Conservation (phyloP, 805 yeast species). For the Candida tibetensis region DNA sequence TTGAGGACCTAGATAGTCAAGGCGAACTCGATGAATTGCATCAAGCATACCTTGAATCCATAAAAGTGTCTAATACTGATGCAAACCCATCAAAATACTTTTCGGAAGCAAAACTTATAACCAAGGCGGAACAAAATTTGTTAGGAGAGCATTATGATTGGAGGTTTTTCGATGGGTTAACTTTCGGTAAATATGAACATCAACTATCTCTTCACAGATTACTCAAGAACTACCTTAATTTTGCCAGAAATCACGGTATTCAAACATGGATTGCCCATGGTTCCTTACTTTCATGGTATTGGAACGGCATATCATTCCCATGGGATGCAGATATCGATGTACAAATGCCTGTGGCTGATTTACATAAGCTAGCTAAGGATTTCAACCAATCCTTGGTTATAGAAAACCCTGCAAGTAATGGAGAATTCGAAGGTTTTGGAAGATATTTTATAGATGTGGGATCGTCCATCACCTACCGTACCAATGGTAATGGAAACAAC, state of each 20-base stretch:
- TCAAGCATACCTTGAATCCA: slow-evolving; percentile 16
- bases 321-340: slow-evolving; percentile 26
- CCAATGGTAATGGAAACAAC: slow-evolving; percentile 49
- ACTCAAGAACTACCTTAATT: slow-evolving; percentile 17
- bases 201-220: slow-evolving; percentile 16
- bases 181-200: slow-evolving; percentile 15
- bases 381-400: slow-evolving; percentile 21
- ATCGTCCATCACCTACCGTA: slow-evolving; percentile 20
- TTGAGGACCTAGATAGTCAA: slow-evolving; percentile 12
- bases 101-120: slow-evolving; percentile 17
- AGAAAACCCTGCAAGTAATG: slow-evolving; percentile 13
- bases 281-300: slow-evolving; percentile 19
- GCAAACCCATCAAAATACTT: slow-evolving; percentile 22
- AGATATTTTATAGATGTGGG: slow-evolving; percentile 26
- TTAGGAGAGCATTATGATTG: slow-evolving; percentile 27
- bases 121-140: slow-evolving; percentile 9
- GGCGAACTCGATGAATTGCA: slow-evolving; percentile 10
- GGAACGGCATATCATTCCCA: slow-evolving; percentile 24
- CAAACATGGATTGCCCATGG: slow-evolving; percentile 27
- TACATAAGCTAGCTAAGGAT: slow-evolving; percentile 16
- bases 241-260: slow-evolving; percentile 17
- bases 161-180: slow-evolving; percentile 23
- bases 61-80: slow-evolving; percentile 14
- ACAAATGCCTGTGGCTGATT: slow-evolving; percentile 23
- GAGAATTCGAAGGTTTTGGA: slow-evolving; percentile 19